phyloP scores from a whole-genome alignment of 257 asterid genomes.

The Solanum paucissectum region DNA sequence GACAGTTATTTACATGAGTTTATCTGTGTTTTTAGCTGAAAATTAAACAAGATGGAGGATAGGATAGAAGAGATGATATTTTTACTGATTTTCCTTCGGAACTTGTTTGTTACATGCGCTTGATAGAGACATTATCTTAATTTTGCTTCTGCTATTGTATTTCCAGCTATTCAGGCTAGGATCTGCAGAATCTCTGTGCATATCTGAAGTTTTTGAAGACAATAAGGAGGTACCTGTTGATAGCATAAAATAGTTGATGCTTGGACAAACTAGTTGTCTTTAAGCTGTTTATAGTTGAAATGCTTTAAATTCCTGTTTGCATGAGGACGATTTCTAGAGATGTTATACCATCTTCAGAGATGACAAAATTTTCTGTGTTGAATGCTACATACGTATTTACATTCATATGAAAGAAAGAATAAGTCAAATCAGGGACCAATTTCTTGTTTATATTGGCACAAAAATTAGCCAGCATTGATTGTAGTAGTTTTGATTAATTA shows the following conservation, averaged over 20 bases:
- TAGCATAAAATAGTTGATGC: background rate
- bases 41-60: background rate
- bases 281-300: background rate
- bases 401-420: background rate
- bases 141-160: background rate
- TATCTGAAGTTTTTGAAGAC: constrained; percentile 51
- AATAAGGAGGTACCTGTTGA: constrained; percentile 44
- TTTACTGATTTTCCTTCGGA: background rate
- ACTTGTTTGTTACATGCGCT: background rate
- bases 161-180: constrained; percentile 77
- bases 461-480: background rate
- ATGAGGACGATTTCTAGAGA: background rate
- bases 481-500: background rate
- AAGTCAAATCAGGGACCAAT: background rate
- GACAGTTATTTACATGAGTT: background rate
- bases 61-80: background rate
- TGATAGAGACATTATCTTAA: background rate
- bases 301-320: background rate
- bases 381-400: background rate
- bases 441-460: background rate
- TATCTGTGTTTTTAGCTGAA: background rate
- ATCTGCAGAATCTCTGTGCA: constrained; percentile 54
- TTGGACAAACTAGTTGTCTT: background rate
- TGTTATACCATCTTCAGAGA: background rate
- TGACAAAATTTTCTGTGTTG: constrained; percentile 3